Conservation (phyloP, 2,329 filamentous ascomycete genomes). For the Zymoseptoria brevis region DNA sequence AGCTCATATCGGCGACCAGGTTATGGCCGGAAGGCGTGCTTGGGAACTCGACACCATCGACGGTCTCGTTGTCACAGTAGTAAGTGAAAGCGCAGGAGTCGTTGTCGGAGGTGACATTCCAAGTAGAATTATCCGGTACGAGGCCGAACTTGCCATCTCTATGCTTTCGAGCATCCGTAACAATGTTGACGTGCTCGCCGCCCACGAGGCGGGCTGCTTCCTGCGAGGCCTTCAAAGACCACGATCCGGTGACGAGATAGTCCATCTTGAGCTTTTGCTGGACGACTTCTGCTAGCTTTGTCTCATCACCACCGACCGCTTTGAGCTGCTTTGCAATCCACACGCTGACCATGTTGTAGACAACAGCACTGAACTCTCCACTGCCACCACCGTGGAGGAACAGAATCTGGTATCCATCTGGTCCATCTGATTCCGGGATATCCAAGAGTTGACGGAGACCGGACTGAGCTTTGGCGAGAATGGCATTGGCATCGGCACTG, state of each 20-base stretch:
- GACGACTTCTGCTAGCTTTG: slow-evolving; percentile 56
- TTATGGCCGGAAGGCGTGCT: slow-evolving; percentile 60
- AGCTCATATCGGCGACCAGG: slow-evolving; percentile 87
- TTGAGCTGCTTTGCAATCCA: slow-evolving; percentile 60
- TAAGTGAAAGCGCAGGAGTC: slow-evolving; percentile 65
- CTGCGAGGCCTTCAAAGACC: slow-evolving; percentile 81
- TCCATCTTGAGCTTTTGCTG: slow-evolving; percentile 68
- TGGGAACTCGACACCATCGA: slow-evolving; percentile 87
- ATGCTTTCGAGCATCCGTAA: slow-evolving; percentile 52
- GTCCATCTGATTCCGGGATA: slow-evolving; percentile 70
- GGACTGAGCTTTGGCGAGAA: slow-evolving; percentile 71
- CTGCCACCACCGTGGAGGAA: slow-evolving; percentile 84
- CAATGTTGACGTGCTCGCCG: slow-evolving; percentile 71
- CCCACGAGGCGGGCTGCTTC: slow-evolving; percentile 75
- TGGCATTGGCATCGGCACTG: slow-evolving; percentile 65
- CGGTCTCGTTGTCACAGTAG: slow-evolving; percentile 89
- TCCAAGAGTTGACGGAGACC: slow-evolving; percentile 67
- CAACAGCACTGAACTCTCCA: slow-evolving; percentile 74
- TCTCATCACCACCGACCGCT: slow-evolving; percentile 45
- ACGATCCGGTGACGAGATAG: slow-evolving; percentile 84
- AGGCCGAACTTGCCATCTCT: slow-evolving; percentile 70
- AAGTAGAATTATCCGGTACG: slow-evolving; percentile 69
- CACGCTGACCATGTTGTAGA: slow-evolving; percentile 74
- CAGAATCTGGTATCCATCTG: slow-evolving; percentile 76
- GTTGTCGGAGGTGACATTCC: slow-evolving; percentile 60